Evolutionary conservation across 1,284 basidiomycete species (phyloP).

Genomic region (Malassezia yamatoensis): DNA sequence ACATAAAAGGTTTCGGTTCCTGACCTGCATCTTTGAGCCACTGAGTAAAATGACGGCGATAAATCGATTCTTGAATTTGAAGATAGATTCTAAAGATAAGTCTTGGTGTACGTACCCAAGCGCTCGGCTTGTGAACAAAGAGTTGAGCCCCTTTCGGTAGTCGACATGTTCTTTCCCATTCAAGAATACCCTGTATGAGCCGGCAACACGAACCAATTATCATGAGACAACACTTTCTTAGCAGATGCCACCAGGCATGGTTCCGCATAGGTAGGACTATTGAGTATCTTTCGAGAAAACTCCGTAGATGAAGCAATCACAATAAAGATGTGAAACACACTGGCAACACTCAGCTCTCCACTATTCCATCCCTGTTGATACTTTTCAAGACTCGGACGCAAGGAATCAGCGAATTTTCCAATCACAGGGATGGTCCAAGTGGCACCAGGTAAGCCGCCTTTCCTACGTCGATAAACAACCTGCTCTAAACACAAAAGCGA

Average conservation of each 20-base stretch:
- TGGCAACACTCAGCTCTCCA: conserved; percentile 44
- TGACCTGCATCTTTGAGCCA: conserved; percentile 42
- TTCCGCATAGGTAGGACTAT: conserved; percentile 43
- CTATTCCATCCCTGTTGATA: conserved; percentile 46
- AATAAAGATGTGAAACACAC: conserved; percentile 46
- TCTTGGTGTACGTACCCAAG: conserved; percentile 40
- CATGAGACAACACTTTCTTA: conserved; percentile 71
- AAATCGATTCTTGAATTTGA: conserved; percentile 71
- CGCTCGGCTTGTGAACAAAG: conserved; percentile 69
- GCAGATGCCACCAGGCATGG: conserved; percentile 89
- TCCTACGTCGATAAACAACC: conserved; percentile 23
- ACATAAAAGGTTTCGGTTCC: conserved; percentile 58
- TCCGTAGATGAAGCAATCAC: conserved; percentile 46
- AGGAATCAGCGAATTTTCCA: conserved; percentile 46
- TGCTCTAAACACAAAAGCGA: conserved; percentile 24
- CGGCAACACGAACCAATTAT: conserved; percentile 66
- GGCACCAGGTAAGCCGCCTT: conserved; percentile 38
- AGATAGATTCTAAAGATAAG: conserved; percentile 60
- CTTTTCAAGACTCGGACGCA: conserved; percentile 43
- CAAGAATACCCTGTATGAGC: conserved; percentile 70
- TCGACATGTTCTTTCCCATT: conserved; percentile 88
- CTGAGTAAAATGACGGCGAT: conserved; percentile 63
- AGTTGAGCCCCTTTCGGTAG: conserved; percentile 82
- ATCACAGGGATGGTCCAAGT: conserved; percentile 47
- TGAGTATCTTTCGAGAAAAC: conserved; percentile 45